Evolutionary conservation across 495 filamentous ascomycete genomes (phyloP), one percentile per base, ranked within the genome.

Genomic region (Xylaria cubensis): DNA sequence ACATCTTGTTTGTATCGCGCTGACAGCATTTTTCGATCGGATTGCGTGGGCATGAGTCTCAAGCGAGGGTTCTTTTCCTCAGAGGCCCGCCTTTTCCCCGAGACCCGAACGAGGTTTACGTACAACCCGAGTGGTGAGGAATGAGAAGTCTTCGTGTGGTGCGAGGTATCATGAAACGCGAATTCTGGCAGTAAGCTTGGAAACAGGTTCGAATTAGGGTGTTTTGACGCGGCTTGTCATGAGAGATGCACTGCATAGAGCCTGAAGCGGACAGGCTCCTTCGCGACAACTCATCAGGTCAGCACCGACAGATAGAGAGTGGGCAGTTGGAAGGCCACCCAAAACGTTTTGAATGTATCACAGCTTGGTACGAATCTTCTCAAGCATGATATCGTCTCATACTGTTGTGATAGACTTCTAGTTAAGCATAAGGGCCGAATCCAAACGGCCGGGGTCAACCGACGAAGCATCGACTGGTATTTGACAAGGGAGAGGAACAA

Each of bases 401-500:
- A 15, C 59, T 26, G 13, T 64, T 39, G 58, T 10, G 32, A 21
- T 61, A 61, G 58, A 41, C 34, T 48, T 48, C 39, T 12, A 65
- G 24, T 42, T 50, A 65, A 65, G 61, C 63, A 53, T 53, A 56
- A 67, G 65, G 65, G 21, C 65, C 65, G 65, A 68, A 58, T 58
- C 15, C 50, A 56, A 42, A 56, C 4, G 21, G 21, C 51, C 51
- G 32, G 24, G 34, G 21, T n/a, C 9, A 46, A 13, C 19, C 34
- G 65, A 44, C 51, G 15, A 58, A 36, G 44, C 50, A 55, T 44
- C 48, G 39, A 7, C 13, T 3, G 32, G 32, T 10, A 32, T 36
- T 34, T 0, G 24, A n/a, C 17, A 32, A 65, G 24, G 63, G 21
- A 44, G 13, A 50, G 17, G 13, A 26, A 12, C 36, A 36, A 67